Percentiles rank a stretch among this genome's conserved stretches.
Evolutionary conservation across 2,329 filamentous ascomycete species (phyloP).

Genomic region (Volutella citrinella): DNA sequence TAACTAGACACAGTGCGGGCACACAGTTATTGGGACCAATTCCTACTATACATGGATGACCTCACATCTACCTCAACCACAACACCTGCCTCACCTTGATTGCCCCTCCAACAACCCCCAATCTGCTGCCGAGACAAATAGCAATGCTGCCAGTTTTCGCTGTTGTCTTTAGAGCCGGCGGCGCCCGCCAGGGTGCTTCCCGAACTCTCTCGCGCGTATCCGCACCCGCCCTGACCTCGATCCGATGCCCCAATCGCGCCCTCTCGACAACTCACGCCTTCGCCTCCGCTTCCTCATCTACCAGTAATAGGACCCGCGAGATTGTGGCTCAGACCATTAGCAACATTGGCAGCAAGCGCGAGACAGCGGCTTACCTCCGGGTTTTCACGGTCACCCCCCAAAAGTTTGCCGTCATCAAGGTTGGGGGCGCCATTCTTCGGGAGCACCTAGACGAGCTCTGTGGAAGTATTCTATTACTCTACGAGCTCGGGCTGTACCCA

Average conservation of each 20-base stretch:
- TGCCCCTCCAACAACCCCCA: not conserved
- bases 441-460: constrained; percentile 92
- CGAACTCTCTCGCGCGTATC: not conserved
- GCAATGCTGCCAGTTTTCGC: not conserved
- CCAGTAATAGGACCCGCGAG: constrained; percentile 17
- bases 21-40: too few relatives aligned
- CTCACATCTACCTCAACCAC: not conserved
- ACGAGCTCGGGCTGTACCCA: constrained; percentile 91
- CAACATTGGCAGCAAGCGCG: constrained; percentile 93
- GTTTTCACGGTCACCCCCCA: constrained; percentile 97
- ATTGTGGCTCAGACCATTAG: constrained; percentile 63
- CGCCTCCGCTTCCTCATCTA: not conserved
- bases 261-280: constrained; percentile 1
- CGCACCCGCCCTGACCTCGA: not conserved
- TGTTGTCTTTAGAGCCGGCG: not conserved
- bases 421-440: constrained; percentile 92
- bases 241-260: not conserved
- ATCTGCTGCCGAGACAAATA: constrained; percentile 1
- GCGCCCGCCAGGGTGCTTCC: not conserved
- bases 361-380: constrained; percentile 95
- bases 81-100: not conserved
- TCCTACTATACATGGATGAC: too few relatives aligned
- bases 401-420: constrained; percentile 98
- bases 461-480: constrained; percentile 83
- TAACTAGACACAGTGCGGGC: too few relatives aligned